Evolutionary conservation across 345 rosid genomes (phyloP).

Genomic region (Litchi chinensis): DNA sequence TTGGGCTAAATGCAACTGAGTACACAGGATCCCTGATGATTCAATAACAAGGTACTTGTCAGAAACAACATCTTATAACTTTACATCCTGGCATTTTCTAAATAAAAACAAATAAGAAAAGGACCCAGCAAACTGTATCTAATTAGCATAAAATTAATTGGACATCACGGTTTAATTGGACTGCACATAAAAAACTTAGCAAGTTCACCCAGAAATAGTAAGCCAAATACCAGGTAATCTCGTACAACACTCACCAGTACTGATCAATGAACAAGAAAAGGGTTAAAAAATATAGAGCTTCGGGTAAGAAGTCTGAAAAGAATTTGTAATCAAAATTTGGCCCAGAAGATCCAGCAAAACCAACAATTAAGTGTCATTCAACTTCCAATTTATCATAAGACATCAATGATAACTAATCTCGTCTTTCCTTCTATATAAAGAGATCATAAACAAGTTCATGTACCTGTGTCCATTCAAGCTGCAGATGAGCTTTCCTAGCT

Average conservation of each 20-base stretch:
- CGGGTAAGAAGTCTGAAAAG: too few relatives aligned
- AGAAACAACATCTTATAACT: background rate
- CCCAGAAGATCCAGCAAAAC: background rate
- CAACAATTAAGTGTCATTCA: background rate
- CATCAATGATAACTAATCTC: background rate
- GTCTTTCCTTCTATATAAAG: background rate
- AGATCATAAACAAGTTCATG: slow-evolving; percentile 6
- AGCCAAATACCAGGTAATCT: background rate
- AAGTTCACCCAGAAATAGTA: background rate
- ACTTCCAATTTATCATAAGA: background rate
- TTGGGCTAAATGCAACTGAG: slow-evolving; percentile 96
- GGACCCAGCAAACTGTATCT: background rate
- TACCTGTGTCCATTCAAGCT: slow-evolving; percentile 96
- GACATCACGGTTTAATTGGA: background rate
- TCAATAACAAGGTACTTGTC: slow-evolving; percentile 12
- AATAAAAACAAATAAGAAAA: too few relatives aligned
- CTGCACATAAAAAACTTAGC: background rate
- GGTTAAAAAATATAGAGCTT: background rate
- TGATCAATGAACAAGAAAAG: background rate
- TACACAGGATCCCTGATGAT: slow-evolving; percentile 83
- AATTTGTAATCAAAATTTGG: background rate
- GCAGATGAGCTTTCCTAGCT: slow-evolving; percentile 78
- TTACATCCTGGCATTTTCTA: too few relatives aligned
- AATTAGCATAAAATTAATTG: background rate
- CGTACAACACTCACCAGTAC: background rate